A percentile compares a stretch with the other conserved stretches of the same genome.
Conservation (phyloP, 331 rosid genomes). For the Dryas integrifolia region DNA sequence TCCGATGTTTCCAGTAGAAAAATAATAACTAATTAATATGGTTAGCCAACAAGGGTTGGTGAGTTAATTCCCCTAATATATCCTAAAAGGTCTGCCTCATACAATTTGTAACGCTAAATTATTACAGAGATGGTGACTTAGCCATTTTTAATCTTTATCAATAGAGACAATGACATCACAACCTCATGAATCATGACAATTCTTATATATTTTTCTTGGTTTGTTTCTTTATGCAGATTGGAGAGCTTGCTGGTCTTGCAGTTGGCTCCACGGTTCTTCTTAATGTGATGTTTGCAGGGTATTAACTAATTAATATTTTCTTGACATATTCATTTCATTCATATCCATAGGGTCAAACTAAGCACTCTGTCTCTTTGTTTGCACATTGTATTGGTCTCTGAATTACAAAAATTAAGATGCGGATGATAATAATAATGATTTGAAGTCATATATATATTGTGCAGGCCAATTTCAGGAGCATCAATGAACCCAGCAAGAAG, state of each 20-base stretch:
- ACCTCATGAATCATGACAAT: too few species aligned
- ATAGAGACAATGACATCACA: background rate
- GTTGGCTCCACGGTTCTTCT: conserved; percentile 80
- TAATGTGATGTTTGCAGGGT: conserved; percentile 79
- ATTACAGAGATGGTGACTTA: background rate
- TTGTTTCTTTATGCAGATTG: conserved; percentile 48
- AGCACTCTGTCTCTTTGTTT: background rate
- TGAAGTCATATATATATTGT: background rate
- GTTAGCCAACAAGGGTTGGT: background rate
- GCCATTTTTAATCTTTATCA: background rate
- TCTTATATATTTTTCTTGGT: background rate
- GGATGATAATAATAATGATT: background rate
- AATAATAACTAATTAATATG: background rate
- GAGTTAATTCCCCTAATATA: background rate
- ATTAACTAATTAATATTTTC: conserved; percentile 8
- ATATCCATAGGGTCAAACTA: conserved; percentile 6
- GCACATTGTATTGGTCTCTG: background rate
- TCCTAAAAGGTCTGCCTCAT: conserved; percentile 3
- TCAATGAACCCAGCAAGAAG: conserved; percentile 98
- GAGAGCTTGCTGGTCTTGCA: conserved; percentile 88
- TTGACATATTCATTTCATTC: background rate
- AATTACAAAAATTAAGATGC: background rate
- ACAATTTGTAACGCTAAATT: background rate
- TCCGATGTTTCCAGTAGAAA: background rate
- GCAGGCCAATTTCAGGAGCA: conserved; percentile 81